Base-by-base conservation (phyloP, 1,284 basidiomycete genomes). In the Moesziomyces parantarcticus region DNA sequence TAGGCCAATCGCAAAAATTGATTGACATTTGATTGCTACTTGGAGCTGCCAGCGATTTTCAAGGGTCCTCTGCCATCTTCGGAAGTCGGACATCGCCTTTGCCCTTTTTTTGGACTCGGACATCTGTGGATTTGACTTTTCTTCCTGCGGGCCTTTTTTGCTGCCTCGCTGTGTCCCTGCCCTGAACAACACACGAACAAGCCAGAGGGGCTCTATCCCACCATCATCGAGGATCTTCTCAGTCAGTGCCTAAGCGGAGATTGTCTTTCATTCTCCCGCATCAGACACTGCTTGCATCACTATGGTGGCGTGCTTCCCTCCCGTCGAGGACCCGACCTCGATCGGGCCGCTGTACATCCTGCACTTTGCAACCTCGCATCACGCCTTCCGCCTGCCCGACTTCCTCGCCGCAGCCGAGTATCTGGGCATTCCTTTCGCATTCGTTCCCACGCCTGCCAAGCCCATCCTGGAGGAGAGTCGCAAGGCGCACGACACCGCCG, bases 291-390 rank as follows among this genome's bases (percentile, higher is more conserved):
- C 16, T 1, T 7, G 4, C 16, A 25, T 16, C 13, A 21, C 16
- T 6, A 64, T 71, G 69, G 53, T 41, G 56, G 46, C 46, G 18
- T 62, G 50, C 29, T 72, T 72, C 34, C 68, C 60, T 14, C 41
- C 56, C 16, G 62, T 64, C 14, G 56, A 50, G 50, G 60, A 61
- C 29, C 70, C 71, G 1, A 48, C 63, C 53, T 58, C 65, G 8
- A 79, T 77, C 50, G 75, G 71, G 0, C 76, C 71, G 7, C 64
- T 78, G 39, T 82, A 81, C 56, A 62, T 81, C 26, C 63, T 81
- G 40, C 74, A 81, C 50, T 82, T 81, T 61, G 73, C 75, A 11
- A 70, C 69, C 3, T 63, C 72, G 23, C 69, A 82, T 50, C 59
- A 63, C 23, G 55, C 74, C 25, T 82, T 82, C 41, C 72, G 80